Conservation (phyloP, 306 rosid genomes). For the Styphnolobium japonicum region DNA sequence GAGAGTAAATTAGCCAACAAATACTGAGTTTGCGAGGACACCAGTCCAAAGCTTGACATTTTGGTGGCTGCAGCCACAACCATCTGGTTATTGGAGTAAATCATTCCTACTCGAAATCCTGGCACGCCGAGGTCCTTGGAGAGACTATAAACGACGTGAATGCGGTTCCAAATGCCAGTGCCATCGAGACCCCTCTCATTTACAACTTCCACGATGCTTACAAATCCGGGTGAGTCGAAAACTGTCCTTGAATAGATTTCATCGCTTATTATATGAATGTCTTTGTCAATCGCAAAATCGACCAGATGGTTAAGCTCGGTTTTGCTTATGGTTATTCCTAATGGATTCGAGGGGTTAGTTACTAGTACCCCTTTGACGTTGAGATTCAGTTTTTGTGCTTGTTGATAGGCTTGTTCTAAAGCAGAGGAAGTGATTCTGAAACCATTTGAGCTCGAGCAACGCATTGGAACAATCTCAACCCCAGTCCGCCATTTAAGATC, state of each 20-base stretch:
- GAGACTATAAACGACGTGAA: slow-evolving; percentile 71
- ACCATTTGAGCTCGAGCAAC: slow-evolving; percentile 69
- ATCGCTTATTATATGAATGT: slow-evolving; percentile 70
- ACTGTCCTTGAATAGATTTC: slow-evolving; percentile 82
- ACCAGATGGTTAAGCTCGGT: slow-evolving; percentile 51
- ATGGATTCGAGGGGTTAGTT: slow-evolving; percentile 85
- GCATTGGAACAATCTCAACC: slow-evolving; percentile 74
- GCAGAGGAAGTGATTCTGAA: slow-evolving; percentile 61
- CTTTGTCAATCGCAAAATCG: slow-evolving; percentile 47
- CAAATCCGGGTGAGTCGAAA: slow-evolving; percentile 48
- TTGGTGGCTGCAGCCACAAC: slow-evolving; percentile 70
- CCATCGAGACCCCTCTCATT: neutral
- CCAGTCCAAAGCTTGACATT: slow-evolving; percentile 91
- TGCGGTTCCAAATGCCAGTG: slow-evolving; percentile 17
- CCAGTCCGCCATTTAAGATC: slow-evolving; percentile 84
- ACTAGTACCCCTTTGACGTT: slow-evolving; percentile 70
- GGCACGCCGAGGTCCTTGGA: slow-evolving; percentile 80
- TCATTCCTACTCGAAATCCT: slow-evolving; percentile 78
- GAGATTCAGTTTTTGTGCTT: slow-evolving; percentile 46
- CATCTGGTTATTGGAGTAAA: slow-evolving; percentile 54
- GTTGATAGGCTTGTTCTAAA: slow-evolving; percentile 55
- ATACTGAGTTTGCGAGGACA: slow-evolving; percentile 80
- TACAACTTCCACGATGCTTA: slow-evolving; percentile 48
- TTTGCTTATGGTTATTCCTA: slow-evolving; percentile 64
- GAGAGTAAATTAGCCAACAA: slow-evolving; percentile 49